Conservation (phyloP, 1,284 basidiomycete species). For the Abortiporus biennis region DNA sequence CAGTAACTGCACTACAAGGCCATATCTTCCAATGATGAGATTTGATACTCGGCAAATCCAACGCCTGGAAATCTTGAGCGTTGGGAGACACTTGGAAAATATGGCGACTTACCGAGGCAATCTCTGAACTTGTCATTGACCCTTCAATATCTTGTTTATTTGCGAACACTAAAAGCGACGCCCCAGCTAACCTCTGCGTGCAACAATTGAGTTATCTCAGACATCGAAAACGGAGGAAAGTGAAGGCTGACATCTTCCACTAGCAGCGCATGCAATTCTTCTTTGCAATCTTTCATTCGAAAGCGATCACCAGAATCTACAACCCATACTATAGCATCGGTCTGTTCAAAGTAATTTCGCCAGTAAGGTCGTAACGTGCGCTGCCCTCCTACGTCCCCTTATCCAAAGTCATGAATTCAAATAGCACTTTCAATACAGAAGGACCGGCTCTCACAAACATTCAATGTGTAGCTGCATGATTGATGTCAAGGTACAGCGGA, state of each 20-base stretch:
- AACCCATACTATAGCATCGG: conserved; percentile 98
- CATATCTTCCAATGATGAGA: conserved; percentile 90
- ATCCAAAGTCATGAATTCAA: conserved; percentile 9
- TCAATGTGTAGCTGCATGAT: conserved; percentile 74
- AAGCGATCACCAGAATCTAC: conserved; percentile 92
- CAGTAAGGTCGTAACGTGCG: conserved; percentile 94
- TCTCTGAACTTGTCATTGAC: conserved; percentile 79
- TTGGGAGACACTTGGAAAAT: conserved; percentile 7
- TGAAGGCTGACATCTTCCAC: conserved; percentile 80
- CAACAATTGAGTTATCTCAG: conserved; percentile 9
- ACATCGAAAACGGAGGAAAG: conserved; percentile 11
- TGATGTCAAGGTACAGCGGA: neutral
- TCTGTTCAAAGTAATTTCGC: conserved; percentile 99
- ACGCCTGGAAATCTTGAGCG: conserved; percentile 43
- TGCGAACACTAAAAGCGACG: conserved; percentile 94
- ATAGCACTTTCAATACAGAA: neutral
- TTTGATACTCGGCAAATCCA: conserved; percentile 72
- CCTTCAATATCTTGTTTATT: conserved; percentile 97
- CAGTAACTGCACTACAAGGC: conserved; percentile 90
- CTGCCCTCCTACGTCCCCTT: conserved; percentile 99
- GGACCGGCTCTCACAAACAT: conserved; percentile 68
- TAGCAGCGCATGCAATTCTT: conserved; percentile 82
- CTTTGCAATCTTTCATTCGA: conserved; percentile 84
- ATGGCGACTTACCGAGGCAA: conserved; percentile 61
- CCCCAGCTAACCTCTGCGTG: conserved; percentile 81